These are phyloP conservation scores for Ceratocystis papillata DNA, from an alignment of 2,329 filamentous ascomycete species.

Conservation along the genomic window DNA sequence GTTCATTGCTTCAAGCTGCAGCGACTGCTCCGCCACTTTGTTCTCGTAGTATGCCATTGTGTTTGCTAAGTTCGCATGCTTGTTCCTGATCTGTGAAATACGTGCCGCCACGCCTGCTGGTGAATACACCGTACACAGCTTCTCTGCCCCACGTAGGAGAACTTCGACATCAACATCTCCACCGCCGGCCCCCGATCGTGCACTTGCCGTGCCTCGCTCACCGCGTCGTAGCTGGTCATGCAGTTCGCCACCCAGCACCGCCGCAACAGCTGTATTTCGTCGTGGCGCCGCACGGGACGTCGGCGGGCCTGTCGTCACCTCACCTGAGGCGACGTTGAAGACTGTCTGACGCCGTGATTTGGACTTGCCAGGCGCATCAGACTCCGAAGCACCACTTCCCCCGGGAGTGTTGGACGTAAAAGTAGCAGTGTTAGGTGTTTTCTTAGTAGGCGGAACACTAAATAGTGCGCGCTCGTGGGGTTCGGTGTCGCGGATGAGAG, in stretches of 20 bases:
- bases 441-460: slow-evolving; percentile 59
- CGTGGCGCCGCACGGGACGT: slow-evolving; percentile 43
- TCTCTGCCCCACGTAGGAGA: slow-evolving; percentile 75
- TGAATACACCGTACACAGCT: slow-evolving; percentile 78
- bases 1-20: slow-evolving; percentile 64
- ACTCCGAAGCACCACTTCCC: slow-evolving; percentile 34
- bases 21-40: slow-evolving; percentile 64
- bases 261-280: slow-evolving; percentile 74
- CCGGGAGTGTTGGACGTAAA: slow-evolving; percentile 25
- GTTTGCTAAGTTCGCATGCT: slow-evolving; percentile 58
- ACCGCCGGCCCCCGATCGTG: slow-evolving; percentile 32
- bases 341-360: slow-evolving; percentile 49
- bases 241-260: slow-evolving; percentile 76
- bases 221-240: slow-evolving; percentile 63
- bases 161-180: slow-evolving; percentile 80
- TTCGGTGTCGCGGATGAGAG: slow-evolving; percentile 90
- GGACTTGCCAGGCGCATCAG: slow-evolving; percentile 29
- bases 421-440: slow-evolving; percentile 35
- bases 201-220: slow-evolving; percentile 33
- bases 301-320: slow-evolving; percentile 48
- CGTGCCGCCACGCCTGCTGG: slow-evolving; percentile 67
- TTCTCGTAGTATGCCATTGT: slow-evolving; percentile 74
- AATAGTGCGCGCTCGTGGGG: slow-evolving; percentile 89
- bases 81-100: slow-evolving; percentile 60
- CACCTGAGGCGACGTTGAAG: slow-evolving; percentile 53